Conservation (phyloP, 2,329 filamentous ascomycete genomes). For the Paramyrothecium sp. region DNA sequence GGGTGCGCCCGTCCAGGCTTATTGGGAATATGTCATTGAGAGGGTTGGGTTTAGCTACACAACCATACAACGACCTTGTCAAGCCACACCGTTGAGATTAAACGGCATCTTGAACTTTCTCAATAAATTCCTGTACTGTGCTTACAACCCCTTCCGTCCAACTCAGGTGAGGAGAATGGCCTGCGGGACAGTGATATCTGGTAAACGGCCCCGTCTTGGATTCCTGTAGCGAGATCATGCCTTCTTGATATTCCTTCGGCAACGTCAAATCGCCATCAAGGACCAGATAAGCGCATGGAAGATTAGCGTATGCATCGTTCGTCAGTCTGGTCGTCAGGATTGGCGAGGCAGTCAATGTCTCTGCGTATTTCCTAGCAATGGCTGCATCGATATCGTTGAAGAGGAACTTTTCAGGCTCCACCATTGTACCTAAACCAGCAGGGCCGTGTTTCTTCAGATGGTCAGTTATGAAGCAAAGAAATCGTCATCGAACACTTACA, state of each 20-base stretch:
- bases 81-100: too few relatives aligned
- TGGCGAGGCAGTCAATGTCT: not conserved
- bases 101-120: not conserved
- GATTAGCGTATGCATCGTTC: not conserved
- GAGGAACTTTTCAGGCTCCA: conserved; percentile 1
- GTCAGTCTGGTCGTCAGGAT: not conserved
- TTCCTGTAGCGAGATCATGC: not conserved
- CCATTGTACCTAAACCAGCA: not conserved
- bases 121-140: not conserved
- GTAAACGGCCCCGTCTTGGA: not conserved
- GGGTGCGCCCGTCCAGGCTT: too few relatives aligned
- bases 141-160: not conserved
- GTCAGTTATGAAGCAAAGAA: not conserved
- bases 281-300: not conserved
- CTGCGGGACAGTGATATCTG: not conserved
- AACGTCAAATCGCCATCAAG: not conserved
- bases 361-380: not conserved
- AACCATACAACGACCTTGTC: too few relatives aligned
- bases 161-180: not conserved
- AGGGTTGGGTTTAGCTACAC: too few relatives aligned
- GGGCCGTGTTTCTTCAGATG: not conserved
- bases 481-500: not conserved
- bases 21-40: too few relatives aligned
- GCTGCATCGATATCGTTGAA: not conserved
- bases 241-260: not conserved